These are phyloP conservation scores for Daldinia vernicosa DNA, from an alignment of 495 filamentous ascomycete genomes.

Conservation along the genomic window DNA sequence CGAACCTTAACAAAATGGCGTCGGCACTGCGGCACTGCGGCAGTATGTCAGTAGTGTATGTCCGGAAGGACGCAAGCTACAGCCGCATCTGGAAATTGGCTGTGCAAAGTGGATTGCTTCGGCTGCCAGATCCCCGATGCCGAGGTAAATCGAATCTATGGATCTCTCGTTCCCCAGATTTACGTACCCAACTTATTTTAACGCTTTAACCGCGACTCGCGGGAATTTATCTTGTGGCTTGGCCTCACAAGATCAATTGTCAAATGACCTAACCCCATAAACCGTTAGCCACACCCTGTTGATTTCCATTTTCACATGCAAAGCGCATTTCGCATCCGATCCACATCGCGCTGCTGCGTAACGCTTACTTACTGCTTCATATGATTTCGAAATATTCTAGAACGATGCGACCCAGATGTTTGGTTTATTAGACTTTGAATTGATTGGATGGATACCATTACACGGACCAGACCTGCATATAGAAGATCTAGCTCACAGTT, in stretches of 20 bases:
- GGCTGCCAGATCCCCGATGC: constrained; percentile 40
- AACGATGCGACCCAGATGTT: constrained; percentile 11
- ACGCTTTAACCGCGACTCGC: constrained; percentile 14
- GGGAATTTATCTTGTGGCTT: constrained; percentile 19
- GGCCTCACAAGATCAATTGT: not conserved
- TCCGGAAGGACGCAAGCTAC: constrained; percentile 1
- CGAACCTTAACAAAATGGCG: constrained; percentile 4
- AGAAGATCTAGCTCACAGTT: not conserved
- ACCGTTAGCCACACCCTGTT: constrained; percentile 22
- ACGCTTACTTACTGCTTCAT: not conserved
- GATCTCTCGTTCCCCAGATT: not conserved
- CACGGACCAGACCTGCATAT: not conserved
- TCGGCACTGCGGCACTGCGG: too few relatives aligned
- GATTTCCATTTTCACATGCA: constrained; percentile 32
- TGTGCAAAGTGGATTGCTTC: constrained; percentile 22
- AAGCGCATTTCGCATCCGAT: not conserved
- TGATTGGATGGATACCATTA: not conserved
- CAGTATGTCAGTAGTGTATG: too few relatives aligned
- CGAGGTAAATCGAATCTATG: constrained; percentile 41
- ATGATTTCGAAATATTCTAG: constrained; percentile 18
- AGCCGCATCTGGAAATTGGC: constrained; percentile 2
- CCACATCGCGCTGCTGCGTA: constrained; percentile 24
- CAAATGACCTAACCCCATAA: constrained; percentile 10
- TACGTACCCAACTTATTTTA: not conserved
- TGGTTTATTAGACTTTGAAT: not conserved